Evolutionary conservation across 768 basidiomycete species (phyloP).

Genomic region (Russula sp.): DNA sequence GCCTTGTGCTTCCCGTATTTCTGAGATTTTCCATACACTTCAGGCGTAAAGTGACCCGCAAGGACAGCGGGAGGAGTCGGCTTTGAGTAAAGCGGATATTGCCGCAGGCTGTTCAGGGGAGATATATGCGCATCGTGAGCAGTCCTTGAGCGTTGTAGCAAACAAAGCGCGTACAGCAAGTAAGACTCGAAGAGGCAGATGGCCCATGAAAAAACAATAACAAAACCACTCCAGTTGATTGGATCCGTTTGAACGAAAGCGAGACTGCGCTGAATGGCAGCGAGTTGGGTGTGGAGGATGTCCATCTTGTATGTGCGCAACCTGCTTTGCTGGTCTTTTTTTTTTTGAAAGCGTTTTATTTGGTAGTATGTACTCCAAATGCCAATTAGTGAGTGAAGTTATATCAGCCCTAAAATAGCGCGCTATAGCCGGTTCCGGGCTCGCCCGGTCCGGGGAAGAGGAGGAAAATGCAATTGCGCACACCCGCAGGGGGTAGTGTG

Average conservation of each 20-base stretch:
- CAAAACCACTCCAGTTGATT: constrained; percentile 76
- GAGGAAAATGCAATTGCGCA: too few species aligned
- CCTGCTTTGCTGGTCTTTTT: background rate
- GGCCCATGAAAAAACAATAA: constrained; percentile 69
- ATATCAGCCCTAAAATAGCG: too few species aligned
- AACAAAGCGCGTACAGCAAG: constrained; percentile 54
- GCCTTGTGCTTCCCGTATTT: constrained; percentile 89
- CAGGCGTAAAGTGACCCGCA: constrained; percentile 54
- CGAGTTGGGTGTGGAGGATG: constrained; percentile 14
- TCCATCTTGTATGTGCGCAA: constrained; percentile 4
- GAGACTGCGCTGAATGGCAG: constrained; percentile 48
- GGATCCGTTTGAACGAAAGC: constrained; percentile 66
- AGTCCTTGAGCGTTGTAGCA: background rate
- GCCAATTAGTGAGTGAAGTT: too few species aligned
- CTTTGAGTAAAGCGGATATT: constrained; percentile 80
- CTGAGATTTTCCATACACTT: constrained; percentile 85
- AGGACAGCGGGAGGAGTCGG: constrained; percentile 64
- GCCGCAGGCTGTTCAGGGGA: constrained; percentile 45
- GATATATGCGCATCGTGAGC: background rate
- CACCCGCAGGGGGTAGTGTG: too few species aligned
- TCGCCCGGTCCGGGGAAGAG: too few species aligned
- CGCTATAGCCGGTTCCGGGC: too few species aligned
- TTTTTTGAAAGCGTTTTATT: too few species aligned
- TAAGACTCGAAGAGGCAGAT: constrained; percentile 84
- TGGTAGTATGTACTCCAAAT: too few species aligned